Evolutionary conservation across 169 alveolate species (phyloP).

Genomic region (Perkinsus chesapeaki): DNA sequence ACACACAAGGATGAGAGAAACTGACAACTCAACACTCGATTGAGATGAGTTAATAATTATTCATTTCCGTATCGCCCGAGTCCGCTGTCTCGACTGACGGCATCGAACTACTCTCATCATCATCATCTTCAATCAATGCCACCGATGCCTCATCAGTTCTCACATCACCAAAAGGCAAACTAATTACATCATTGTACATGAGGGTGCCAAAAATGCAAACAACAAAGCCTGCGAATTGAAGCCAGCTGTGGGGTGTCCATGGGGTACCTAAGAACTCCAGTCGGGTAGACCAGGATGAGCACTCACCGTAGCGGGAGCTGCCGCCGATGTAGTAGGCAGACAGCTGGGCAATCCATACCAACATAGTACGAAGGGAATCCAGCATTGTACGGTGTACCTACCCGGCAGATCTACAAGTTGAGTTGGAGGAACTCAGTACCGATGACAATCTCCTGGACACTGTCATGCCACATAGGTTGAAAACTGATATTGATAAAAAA

Average conservation of each 20-base stretch:
- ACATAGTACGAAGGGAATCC: not conserved
- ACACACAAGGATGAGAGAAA: no score
- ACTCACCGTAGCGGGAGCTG: not conserved
- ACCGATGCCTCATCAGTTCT: not conserved
- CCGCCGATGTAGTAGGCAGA: not conserved
- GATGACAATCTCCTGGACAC: not conserved
- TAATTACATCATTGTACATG: not conserved
- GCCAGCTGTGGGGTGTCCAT: not conserved
- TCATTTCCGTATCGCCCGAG: not conserved
- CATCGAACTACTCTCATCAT: not conserved
- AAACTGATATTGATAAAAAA: not conserved
- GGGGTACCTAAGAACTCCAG: not conserved
- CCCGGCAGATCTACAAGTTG: not conserved
- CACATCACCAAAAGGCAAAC: not conserved
- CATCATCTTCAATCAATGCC: not conserved
- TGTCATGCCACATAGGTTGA: not conserved
- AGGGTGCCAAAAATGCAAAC: not conserved
- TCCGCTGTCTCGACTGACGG: not conserved
- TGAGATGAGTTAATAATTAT: no score
- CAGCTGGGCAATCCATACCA: not conserved
- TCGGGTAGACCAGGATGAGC: not conserved
- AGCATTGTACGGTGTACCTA: not conserved
- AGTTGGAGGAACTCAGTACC: not conserved
- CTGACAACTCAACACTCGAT: no score
- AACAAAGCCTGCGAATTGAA: not conserved